These are phyloP conservation scores for Cryptococcus sp. DNA, from an alignment of 1,284 basidiomycete species.

Conservation along the genomic window DNA sequence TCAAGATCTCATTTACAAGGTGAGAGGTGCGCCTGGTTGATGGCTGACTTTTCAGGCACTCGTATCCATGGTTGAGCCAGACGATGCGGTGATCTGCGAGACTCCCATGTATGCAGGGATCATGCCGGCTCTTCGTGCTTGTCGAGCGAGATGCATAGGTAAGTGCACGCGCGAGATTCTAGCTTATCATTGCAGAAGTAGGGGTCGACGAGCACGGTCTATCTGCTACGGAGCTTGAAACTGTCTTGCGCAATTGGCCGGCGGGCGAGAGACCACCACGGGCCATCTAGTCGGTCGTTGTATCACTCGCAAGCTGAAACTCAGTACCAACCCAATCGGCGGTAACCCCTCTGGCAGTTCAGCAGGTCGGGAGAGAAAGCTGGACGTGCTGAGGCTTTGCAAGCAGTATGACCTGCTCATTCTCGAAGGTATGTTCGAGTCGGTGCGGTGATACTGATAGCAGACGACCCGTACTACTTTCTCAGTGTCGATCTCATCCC, in stretches of 20 bases:
- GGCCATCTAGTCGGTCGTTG: conserved; percentile 57
- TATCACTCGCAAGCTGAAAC: neutral
- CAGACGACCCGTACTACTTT: conserved; percentile 38
- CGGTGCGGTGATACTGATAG: conserved; percentile 47
- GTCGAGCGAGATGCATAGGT: conserved; percentile 42
- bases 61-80: conserved; percentile 62
- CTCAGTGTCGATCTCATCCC: conserved; percentile 54
- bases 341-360: conserved; percentile 81
- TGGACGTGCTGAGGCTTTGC: conserved; percentile 69
- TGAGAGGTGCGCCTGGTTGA: conserved; percentile 31
- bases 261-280: conserved; percentile 65
- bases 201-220: conserved; percentile 74
- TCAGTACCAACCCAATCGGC: conserved; percentile 58
- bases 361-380: conserved; percentile 64
- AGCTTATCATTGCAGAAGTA: conserved; percentile 56
- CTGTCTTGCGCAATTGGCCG: conserved; percentile 71
- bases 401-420: conserved; percentile 73
- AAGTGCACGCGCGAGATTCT: neutral
- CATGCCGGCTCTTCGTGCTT: conserved; percentile 33
- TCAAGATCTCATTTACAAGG: conserved; percentile 85
- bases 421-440: conserved; percentile 68
- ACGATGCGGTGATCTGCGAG: conserved; percentile 78
- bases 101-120: conserved; percentile 63
- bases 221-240: conserved; percentile 58
- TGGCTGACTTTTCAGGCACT: conserved; percentile 48